Evolutionary conservation across 2,329 filamentous ascomycete species (phyloP).

Genomic region (Aureobasidium sp.): DNA sequence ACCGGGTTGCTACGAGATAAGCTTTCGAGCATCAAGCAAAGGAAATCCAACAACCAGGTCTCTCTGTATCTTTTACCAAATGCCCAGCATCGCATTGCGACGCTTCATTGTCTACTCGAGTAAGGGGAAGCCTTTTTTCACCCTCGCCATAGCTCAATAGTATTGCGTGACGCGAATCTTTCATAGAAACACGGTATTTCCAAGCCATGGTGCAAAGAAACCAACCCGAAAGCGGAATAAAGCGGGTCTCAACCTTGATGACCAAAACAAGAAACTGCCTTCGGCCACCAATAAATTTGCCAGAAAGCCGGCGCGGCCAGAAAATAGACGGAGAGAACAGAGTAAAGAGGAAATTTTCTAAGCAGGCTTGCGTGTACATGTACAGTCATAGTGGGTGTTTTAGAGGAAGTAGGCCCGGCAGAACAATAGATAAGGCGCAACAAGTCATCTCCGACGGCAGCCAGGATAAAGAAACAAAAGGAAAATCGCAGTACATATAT

Average conservation of each 20-base stretch:
- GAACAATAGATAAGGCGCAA: background rate
- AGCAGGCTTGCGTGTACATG: background rate
- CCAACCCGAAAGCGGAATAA: slow-evolving; percentile 1
- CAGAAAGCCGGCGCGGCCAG: background rate
- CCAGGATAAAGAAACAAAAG: background rate
- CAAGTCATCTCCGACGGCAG: background rate
- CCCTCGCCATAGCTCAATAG: background rate
- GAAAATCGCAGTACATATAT: background rate
- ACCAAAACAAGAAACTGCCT: background rate
- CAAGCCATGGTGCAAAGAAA: background rate
- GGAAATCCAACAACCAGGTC: background rate
- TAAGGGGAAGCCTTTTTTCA: background rate
- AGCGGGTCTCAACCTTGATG: slow-evolving; percentile 1
- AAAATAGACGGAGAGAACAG: too few species aligned
- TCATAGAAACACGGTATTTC: background rate
- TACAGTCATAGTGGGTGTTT: background rate
- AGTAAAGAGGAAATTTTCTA: background rate
- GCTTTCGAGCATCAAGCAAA: background rate
- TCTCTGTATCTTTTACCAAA: background rate
- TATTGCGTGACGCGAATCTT: slow-evolving; percentile 2
- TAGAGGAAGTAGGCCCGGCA: background rate
- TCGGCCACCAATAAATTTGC: background rate
- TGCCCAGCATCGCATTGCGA: background rate
- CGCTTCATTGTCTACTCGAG: background rate
- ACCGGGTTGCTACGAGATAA: background rate